phyloP scores from a whole-genome alignment of 2,329 filamentous ascomycete species.

The Aphanoascus verrucosus region DNA sequence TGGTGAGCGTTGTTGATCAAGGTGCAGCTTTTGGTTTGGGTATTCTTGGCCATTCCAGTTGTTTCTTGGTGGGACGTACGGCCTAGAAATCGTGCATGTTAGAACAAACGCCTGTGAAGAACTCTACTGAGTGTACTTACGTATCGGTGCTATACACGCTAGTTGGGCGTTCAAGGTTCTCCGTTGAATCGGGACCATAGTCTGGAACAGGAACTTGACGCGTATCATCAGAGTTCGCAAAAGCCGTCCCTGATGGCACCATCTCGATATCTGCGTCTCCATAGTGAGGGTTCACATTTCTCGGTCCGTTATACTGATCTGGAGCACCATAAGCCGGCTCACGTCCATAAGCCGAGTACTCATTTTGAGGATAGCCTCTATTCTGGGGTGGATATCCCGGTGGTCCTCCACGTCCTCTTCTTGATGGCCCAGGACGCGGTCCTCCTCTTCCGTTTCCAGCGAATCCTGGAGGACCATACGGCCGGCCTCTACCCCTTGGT shows the following conservation, averaged over 20 bases:
- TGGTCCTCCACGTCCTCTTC: slow-evolving; percentile 37
- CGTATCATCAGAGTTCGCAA: slow-evolving; percentile 31
- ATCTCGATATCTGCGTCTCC: slow-evolving; percentile 60
- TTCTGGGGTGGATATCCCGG: slow-evolving; percentile 42
- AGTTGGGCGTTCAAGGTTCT: slow-evolving; percentile 51
- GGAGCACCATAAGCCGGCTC: slow-evolving; percentile 7
- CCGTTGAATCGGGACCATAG: slow-evolving; percentile 36
- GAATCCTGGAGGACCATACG: slow-evolving; percentile 31
- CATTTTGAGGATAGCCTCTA: not conserved
- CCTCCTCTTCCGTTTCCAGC: slow-evolving; percentile 27
- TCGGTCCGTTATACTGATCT: slow-evolving; percentile 20
- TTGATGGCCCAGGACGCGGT: slow-evolving; percentile 34
- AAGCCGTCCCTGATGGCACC: slow-evolving; percentile 42
- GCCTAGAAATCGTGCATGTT: slow-evolving; percentile 5
- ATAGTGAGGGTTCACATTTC: slow-evolving; percentile 42
- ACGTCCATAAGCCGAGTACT: not conserved
- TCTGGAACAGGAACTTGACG: slow-evolving; percentile 58
- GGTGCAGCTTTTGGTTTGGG: slow-evolving; percentile 2
- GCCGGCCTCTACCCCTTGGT: slow-evolving; percentile 33
- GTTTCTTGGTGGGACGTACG: slow-evolving; percentile 39
- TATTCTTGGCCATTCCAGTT: slow-evolving; percentile 24
- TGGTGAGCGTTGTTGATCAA: slow-evolving; percentile 15
- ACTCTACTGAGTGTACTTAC: slow-evolving; percentile 43
- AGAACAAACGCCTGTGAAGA: slow-evolving; percentile 3
- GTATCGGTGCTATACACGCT: slow-evolving; percentile 64